These are phyloP conservation scores for Bisporella sp. DNA, from an alignment of 2,329 filamentous ascomycete genomes.

Conservation along the genomic window DNA sequence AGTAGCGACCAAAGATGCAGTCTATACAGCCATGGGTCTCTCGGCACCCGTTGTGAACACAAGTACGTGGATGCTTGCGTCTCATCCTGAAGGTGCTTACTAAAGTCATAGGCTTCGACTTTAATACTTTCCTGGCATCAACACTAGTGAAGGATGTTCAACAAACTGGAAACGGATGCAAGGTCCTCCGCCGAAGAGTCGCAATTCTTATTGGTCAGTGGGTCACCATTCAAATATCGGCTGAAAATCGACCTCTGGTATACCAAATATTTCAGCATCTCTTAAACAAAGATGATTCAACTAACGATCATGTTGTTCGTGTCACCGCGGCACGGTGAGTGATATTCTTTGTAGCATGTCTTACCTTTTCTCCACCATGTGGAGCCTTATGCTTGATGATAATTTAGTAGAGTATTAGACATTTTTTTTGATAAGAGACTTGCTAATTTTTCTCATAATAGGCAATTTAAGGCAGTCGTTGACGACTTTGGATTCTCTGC, in stretches of 20 bases:
- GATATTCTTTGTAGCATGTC: too few relatives aligned
- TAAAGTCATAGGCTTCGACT: conserved; percentile 56
- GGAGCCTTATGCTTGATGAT: too few relatives aligned
- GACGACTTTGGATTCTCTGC: conserved; percentile 79
- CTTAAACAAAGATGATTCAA: conserved; percentile 65
- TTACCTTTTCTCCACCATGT: too few relatives aligned
- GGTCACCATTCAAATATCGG: conserved; percentile 70
- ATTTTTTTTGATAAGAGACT: too few relatives aligned
- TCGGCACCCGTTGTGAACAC: conserved; percentile 70
- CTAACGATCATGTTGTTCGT: conserved; percentile 87
- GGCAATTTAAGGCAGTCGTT: conserved; percentile 68
- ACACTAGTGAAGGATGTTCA: conserved; percentile 77
- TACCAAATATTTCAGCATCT: conserved; percentile 89
- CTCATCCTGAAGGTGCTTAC: not conserved
- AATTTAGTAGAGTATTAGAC: too few relatives aligned
- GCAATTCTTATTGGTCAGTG: conserved; percentile 86
- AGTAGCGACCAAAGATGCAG: conserved; percentile 82
- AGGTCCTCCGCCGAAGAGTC: conserved; percentile 78
- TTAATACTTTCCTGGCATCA: conserved; percentile 69
- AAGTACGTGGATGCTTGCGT: conserved; percentile 25
- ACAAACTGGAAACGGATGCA: conserved; percentile 52
- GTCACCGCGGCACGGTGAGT: conserved; percentile 70
- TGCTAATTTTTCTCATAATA: too few relatives aligned
- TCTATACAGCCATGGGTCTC: conserved; percentile 89
- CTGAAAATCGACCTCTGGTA: conserved; percentile 62